These are phyloP conservation scores for Colletotrichum sp. DNA, from an alignment of 2,329 filamentous ascomycete genomes.

Conservation along the genomic window DNA sequence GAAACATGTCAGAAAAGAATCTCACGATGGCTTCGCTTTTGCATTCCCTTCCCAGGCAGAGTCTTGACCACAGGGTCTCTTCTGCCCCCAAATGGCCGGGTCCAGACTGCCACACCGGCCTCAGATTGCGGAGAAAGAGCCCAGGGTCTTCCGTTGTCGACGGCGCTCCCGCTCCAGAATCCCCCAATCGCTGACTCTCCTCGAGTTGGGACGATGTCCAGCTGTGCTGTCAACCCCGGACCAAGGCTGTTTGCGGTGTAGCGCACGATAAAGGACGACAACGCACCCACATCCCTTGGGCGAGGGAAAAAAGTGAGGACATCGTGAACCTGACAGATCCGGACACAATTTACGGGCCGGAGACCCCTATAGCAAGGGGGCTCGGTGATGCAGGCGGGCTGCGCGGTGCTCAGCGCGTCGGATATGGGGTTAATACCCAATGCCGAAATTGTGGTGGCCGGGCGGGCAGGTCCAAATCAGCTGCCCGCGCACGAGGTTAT, in stretches of 20 bases:
- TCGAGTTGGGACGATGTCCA: neutral
- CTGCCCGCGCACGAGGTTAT: conserved; percentile 3
- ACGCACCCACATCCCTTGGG: neutral
- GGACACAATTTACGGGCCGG: neutral
- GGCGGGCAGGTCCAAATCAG: neutral
- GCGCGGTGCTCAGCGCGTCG: neutral
- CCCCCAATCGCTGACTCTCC: neutral
- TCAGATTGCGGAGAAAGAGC: conserved; percentile 7
- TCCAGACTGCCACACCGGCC: conserved; percentile 11
- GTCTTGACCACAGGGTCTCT: neutral
- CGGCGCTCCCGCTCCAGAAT: neutral
- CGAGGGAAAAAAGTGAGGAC: neutral
- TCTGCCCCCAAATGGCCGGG: conserved; percentile 1
- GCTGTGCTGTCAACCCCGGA: neutral
- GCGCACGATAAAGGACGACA: neutral
- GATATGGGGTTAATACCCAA: neutral
- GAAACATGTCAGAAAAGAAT: neutral
- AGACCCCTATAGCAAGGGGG: neutral
- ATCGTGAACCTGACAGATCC: neutral
- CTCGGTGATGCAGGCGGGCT: neutral
- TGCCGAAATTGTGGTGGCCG: neutral
- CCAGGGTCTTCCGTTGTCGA: neutral
- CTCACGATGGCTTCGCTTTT: conserved; percentile 21
- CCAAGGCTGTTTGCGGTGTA: conserved; percentile 4
- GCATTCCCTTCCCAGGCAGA: neutral